Conservation (phyloP, 116 monocot species). For the Dioscorea cayenensis region DNA sequence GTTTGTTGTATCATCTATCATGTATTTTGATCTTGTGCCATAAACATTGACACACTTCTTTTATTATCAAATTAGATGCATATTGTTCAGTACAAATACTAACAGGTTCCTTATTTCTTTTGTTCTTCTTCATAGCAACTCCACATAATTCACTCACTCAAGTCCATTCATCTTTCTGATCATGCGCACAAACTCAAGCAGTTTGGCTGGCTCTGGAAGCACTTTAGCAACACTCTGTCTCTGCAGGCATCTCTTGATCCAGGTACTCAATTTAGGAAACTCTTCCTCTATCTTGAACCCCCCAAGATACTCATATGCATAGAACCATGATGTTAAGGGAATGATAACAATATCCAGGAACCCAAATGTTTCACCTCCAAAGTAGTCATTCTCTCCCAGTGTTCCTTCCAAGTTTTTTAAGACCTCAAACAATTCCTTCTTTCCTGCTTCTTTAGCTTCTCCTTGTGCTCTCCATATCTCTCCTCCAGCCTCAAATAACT, state of each 20-base stretch:
- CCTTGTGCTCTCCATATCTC: slow-evolving; percentile 23
- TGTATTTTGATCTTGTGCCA: too few relatives aligned
- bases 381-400: slow-evolving; percentile 34
- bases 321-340: slow-evolving; percentile 28
- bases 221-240: slow-evolving; percentile 22
- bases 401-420: slow-evolving; percentile 25
- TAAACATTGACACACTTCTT: not conserved
- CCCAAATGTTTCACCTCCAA: slow-evolving; percentile 28
- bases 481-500: slow-evolving; percentile 18
- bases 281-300: slow-evolving; percentile 27
- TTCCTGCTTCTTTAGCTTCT: slow-evolving; percentile 22
- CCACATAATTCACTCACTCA: slow-evolving; percentile 5
- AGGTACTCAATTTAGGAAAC: slow-evolving; percentile 26
- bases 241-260: slow-evolving; percentile 33
- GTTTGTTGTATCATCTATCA: too few relatives aligned
- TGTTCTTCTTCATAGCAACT: too few relatives aligned
- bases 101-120: not conserved
- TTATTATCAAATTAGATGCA: not conserved
- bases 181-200: slow-evolving; percentile 18
- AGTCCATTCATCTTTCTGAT: slow-evolving; percentile 27
- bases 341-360: slow-evolving; percentile 30
- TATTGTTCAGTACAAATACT: not conserved
- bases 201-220: slow-evolving; percentile 14
- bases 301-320: slow-evolving; percentile 19
- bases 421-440: slow-evolving; percentile 21